Evolutionary conservation across 208 protist species (phyloP).

Genomic region (Leishmania arabica): DNA sequence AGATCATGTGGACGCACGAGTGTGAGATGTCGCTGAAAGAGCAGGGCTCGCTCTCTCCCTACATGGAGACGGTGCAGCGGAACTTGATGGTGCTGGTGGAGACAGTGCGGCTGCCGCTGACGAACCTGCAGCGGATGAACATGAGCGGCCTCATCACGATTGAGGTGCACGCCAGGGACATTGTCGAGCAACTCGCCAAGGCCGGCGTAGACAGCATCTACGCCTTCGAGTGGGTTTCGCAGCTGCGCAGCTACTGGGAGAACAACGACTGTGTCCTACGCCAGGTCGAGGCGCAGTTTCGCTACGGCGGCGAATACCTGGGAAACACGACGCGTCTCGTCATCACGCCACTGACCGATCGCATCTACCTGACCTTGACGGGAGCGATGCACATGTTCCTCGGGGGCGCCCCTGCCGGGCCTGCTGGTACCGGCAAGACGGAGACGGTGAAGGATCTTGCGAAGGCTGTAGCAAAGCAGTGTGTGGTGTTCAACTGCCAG

Average conservation of each 20-base stretch:
- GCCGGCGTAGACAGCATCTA: constrained; percentile 81
- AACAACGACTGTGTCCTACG: constrained; percentile 90
- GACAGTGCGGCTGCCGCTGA: constrained; percentile 84
- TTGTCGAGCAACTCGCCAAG: constrained; percentile 90
- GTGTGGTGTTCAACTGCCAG: constrained; percentile 98
- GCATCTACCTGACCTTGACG: constrained; percentile 97
- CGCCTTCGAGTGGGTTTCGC: constrained; percentile 97
- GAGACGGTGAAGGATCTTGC: constrained; percentile 98
- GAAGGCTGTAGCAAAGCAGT: constrained; percentile 97
- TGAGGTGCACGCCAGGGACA: constrained; percentile 96
- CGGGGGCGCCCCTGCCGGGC: constrained; percentile 93
- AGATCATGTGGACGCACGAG: constrained; percentile 96
- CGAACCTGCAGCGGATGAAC: constrained; percentile 92
- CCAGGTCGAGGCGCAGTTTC: constrained; percentile 94
- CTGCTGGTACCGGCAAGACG: constrained; percentile 96
- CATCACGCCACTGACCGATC: constrained; percentile 97
- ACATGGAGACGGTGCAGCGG: constrained; percentile 83
- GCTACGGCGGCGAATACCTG: constrained; percentile 97
- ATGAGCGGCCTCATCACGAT: constrained; percentile 96
- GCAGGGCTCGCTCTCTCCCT: constrained; percentile 81
- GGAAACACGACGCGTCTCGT: constrained; percentile 97
- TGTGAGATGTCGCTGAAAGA: constrained; percentile 82
- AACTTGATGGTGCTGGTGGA: constrained; percentile 92
- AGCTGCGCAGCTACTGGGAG: constrained; percentile 97
- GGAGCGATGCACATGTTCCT: constrained; percentile 96